Evolutionary conservation across 331 rosid genomes (phyloP).

Genomic region (Quercus tomentella): DNA sequence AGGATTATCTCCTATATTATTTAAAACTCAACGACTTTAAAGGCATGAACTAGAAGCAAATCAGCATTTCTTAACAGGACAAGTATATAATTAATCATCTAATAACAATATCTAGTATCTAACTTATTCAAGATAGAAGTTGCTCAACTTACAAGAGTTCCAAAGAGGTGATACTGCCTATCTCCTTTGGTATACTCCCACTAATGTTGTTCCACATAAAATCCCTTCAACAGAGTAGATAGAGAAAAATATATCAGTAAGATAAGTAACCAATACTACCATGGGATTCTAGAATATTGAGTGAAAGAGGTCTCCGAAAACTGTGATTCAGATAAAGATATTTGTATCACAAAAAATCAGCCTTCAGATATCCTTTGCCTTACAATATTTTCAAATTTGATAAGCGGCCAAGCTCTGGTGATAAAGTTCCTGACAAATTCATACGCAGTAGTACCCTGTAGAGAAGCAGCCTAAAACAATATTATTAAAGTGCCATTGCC

Average conservation of each 20-base stretch:
- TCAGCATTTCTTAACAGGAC: no score
- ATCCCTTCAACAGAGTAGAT: slow-evolving; percentile 32
- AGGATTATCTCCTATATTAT: no score
- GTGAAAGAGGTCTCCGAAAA: not conserved
- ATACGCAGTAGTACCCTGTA: slow-evolving; percentile 41
- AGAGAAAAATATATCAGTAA: not conserved
- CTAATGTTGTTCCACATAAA: slow-evolving; percentile 49
- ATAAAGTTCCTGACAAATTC: slow-evolving; percentile 38
- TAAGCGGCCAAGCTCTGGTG: slow-evolving; percentile 47
- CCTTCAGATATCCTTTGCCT: not conserved
- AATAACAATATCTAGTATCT: not conserved
- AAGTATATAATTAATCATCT: no score
- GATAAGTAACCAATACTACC: no score
- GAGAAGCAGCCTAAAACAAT: not conserved
- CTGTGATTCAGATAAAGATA: not conserved
- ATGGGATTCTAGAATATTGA: not conserved
- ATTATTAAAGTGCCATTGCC: not conserved
- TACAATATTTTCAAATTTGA: slow-evolving; percentile 37
- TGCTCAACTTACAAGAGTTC: slow-evolving; percentile 37
- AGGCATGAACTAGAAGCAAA: not conserved
- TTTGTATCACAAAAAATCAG: not conserved
- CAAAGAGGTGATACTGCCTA: slow-evolving; percentile 41
- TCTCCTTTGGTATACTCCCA: slow-evolving; percentile 50
- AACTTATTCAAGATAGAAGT: no score
- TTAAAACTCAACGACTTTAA: not conserved